These are phyloP conservation scores for Leccinum disarticulatum DNA, from an alignment of 768 basidiomycete genomes.

Conservation along the genomic window DNA sequence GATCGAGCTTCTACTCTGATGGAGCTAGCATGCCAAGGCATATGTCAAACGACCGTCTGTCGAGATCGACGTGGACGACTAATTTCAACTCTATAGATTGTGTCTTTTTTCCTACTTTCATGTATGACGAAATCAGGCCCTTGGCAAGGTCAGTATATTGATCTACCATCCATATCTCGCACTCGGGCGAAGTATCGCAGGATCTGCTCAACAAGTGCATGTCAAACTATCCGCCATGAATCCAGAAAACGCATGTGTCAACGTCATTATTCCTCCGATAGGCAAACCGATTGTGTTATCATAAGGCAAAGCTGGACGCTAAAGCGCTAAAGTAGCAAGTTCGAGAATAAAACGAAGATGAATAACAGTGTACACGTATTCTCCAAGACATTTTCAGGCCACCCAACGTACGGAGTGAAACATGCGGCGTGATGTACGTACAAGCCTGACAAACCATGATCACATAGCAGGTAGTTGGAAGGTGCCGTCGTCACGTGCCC, in stretches of 20 bases:
- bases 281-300: too few species aligned
- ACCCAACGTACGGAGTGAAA: background rate
- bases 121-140: background rate
- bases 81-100: background rate
- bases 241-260: too few species aligned
- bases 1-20: constrained; percentile 28
- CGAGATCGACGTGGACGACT: background rate
- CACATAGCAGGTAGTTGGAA: background rate
- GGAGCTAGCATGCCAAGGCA: constrained; percentile 17
- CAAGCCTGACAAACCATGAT: background rate
- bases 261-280: too few species aligned
- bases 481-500: background rate
- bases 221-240: too few species aligned
- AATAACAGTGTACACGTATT: background rate
- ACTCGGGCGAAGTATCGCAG: too few species aligned
- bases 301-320: too few species aligned
- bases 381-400: background rate
- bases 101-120: background rate
- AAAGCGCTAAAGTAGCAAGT: background rate
- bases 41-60: background rate
- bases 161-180: background rate
- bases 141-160: background rate
- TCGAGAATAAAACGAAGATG: background rate
- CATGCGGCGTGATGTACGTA: background rate
- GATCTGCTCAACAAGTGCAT: too few species aligned